phyloP scores from a whole-genome alignment of 495 filamentous ascomycete species.

The Aspergillus funiculosus region DNA sequence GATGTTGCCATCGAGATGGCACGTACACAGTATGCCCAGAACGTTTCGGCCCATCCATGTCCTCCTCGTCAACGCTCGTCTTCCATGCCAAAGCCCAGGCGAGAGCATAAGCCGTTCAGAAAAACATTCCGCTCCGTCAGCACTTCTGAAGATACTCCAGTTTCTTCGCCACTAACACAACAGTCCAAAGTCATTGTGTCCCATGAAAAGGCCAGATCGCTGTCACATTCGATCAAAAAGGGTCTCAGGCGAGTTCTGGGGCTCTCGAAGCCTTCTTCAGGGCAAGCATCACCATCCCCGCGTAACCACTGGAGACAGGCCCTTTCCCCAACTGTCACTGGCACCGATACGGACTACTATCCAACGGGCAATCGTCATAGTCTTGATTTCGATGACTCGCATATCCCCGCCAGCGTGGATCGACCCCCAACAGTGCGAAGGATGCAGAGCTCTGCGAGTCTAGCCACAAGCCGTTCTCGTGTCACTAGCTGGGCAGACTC shows the following conservation, averaged over 20 bases:
- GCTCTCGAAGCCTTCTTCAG: constrained; percentile 37
- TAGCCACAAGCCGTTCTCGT: constrained; percentile 55
- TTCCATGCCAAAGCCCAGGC: constrained; percentile 37
- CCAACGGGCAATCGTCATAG: neutral
- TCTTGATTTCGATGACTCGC: constrained; percentile 31
- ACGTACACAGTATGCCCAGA: constrained; percentile 41
- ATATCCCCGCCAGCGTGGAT: constrained; percentile 25
- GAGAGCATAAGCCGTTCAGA: constrained; percentile 50
- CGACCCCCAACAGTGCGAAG: constrained; percentile 15
- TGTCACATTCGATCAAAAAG: constrained; percentile 56
- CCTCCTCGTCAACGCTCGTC: constrained; percentile 45
- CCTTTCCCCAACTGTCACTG: neutral
- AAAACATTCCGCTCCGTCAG: constrained; percentile 54
- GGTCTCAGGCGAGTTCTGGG: constrained; percentile 57
- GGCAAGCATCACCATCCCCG: constrained; percentile 47
- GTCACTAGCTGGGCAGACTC: constrained; percentile 76
- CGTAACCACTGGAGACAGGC: constrained; percentile 37
- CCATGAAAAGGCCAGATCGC: constrained; percentile 50
- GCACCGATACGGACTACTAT: neutral
- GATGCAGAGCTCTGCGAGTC: constrained; percentile 41
- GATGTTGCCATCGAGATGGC: constrained; percentile 47
- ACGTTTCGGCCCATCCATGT: constrained; percentile 26
- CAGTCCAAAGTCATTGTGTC: constrained; percentile 32
- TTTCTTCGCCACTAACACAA: constrained; percentile 20
- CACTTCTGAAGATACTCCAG: constrained; percentile 27